Evolutionary conservation across 2,329 filamentous ascomycete genomes (phyloP).

Genomic region (Tothia fuscella): DNA sequence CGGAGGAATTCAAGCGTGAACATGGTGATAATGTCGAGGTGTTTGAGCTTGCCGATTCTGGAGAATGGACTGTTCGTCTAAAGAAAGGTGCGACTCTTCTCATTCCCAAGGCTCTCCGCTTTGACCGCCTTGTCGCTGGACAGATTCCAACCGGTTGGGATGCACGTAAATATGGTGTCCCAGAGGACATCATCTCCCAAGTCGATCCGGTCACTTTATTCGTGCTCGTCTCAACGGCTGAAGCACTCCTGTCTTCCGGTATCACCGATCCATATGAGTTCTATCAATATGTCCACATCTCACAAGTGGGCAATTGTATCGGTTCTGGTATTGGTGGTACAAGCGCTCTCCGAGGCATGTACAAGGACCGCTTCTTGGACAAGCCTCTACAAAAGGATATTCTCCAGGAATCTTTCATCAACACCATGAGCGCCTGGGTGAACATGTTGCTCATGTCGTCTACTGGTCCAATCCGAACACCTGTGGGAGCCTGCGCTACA

Average conservation of each 20-base stretch:
- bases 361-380: slow-evolving; percentile 93
- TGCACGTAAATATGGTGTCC: slow-evolving; percentile 88
- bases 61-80: slow-evolving; percentile 86
- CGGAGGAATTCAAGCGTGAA: slow-evolving; percentile 92
- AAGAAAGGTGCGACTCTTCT: slow-evolving; percentile 91
- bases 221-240: slow-evolving; percentile 85
- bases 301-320: slow-evolving; percentile 94
- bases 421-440: slow-evolving; percentile 99
- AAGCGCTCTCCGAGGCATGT: slow-evolving; percentile 87
- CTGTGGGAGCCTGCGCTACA: slow-evolving; percentile 93
- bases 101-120: slow-evolving; percentile 93
- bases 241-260: slow-evolving; percentile 81
- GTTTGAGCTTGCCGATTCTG: slow-evolving; percentile 86
- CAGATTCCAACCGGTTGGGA: slow-evolving; percentile 97
- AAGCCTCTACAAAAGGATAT: slow-evolving; percentile 98
- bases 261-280: slow-evolving; percentile 99
- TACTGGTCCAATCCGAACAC: slow-evolving; percentile 96
- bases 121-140: slow-evolving; percentile 92
- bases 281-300: slow-evolving; percentile 98
- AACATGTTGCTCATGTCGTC: slow-evolving; percentile 98
- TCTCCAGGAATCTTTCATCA: slow-evolving; percentile 98
- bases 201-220: slow-evolving; percentile 95
- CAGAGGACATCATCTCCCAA: slow-evolving; percentile 94
- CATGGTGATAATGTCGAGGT: slow-evolving; percentile 97
- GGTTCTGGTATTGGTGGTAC: slow-evolving; percentile 98